Base-by-base conservation (phyloP, 2,329 filamentous ascomycete genomes). In the Penicillium sp. region DNA sequence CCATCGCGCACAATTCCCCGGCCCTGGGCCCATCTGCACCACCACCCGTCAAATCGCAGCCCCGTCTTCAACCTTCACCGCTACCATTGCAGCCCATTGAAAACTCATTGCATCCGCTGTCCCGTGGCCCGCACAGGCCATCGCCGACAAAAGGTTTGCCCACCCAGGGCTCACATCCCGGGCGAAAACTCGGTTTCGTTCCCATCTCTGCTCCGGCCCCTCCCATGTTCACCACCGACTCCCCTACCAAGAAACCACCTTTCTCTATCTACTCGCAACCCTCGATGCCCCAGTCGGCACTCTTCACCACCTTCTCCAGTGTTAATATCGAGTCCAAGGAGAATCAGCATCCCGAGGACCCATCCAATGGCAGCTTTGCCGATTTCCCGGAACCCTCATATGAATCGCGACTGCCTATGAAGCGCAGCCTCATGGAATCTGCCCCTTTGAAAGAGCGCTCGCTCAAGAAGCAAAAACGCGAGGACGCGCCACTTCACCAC, bases 371-470 rank as follows among this genome's bases (percentile, higher is more conserved):
- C 62, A 77, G 72, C 67, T 77, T 78, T 59, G 75, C 77, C n/a
- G 76, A 79, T 55, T 80, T 80, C 62, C 77, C 78, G 5, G 77
- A 80, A 50, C 73, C 77, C 2, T 72, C 78, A 13, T 79, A 78
- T 64, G 71, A 73, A 35, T 73, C 76, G 62, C 79, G 80, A 60
- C 68, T 69, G 10, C 69, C 75, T 1, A 66, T 78, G 61, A 87
- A 85, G 71, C 86, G 90, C 65, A 79, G 82, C 8, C 78, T 93
- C 44, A 83, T 90, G 74, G 91, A 96, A 52, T 85, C 90, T 4
- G 86, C 88, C 4, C 86, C 88, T 1, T 85, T 90, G 64, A 88
- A 88, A 66, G 90, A 93, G 66, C 82, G 88, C 62, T 78, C 83
- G 1, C 71, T 75, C 48, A 96, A 96, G 80, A 92, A 89, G 76